Percentiles rank a stretch among this genome's conserved stretches.
These are phyloP conservation scores for Cryptococcus hybrid DNA, from an alignment of 1,284 basidiomycete genomes.

Conservation along the genomic window DNA sequence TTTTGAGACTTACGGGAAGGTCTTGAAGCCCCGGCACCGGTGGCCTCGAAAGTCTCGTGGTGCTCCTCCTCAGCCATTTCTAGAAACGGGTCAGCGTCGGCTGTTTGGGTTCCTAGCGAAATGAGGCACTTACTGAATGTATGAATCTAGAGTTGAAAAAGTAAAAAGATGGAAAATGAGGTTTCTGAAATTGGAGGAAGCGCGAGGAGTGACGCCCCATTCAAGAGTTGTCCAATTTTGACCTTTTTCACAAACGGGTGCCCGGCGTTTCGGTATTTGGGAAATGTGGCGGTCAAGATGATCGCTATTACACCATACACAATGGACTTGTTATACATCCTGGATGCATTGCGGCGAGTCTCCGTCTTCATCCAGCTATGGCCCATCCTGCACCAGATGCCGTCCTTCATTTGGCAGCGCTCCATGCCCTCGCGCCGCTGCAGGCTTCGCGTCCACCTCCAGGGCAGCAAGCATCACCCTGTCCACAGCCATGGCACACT, in stretches of 20 bases:
- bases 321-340: neutral
- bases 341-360: neutral
- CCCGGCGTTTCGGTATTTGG: neutral
- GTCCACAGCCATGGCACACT: slow-evolving; percentile 31
- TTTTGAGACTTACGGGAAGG: slow-evolving; percentile 56
- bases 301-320: neutral
- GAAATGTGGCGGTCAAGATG: neutral
- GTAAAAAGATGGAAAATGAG: neutral
- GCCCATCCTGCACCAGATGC: slow-evolving; percentile 32
- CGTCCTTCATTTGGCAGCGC: slow-evolving; percentile 40
- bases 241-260: neutral
- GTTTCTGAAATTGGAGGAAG: too few species aligned
- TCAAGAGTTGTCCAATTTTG: neutral
- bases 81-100: neutral
- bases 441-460: slow-evolving; percentile 44
- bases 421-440: slow-evolving; percentile 41
- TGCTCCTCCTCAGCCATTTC: slow-evolving; percentile 85
- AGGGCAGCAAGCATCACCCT: slow-evolving; percentile 40
- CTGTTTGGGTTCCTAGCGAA: too few species aligned
- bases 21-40: slow-evolving; percentile 73
- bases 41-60: slow-evolving; percentile 79
- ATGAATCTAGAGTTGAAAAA: slow-evolving; percentile 3
- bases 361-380: slow-evolving; percentile 9
- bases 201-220: too few species aligned
- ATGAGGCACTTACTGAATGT: slow-evolving; percentile 13